Base-by-base conservation (phyloP, 192 early-diverging fungal genomes). In the Lobulomyces angularis region DNA sequence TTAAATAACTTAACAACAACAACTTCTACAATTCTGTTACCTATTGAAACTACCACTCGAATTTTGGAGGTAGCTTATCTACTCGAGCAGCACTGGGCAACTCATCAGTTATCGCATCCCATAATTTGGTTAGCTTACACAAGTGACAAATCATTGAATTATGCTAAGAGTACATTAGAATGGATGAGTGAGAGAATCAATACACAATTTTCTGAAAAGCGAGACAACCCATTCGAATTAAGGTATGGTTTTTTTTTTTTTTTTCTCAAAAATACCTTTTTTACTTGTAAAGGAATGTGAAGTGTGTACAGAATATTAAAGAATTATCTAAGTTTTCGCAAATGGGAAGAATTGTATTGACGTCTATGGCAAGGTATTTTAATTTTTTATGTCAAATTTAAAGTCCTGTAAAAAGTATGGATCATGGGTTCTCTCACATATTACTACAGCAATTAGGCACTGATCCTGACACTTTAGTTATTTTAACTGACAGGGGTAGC, bases 151-250 rank as follows among this genome's bases (percentile, higher is more conserved):
- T 80, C 79, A n/a, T 67, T 83, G 5, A 75, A 83, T 46, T 80
- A 79, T 57, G 91, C 94, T 0, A 84, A 84, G 41, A 79, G 81
- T 14, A 90, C 91, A 75, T 61, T 84, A 30, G 90, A 92, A 58
- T 98, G 94, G 94, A 94, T 96, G 90, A 79, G 85, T 6, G 74
- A 82, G 35, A 73, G 67, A 21, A 64, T 98, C 14, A 77, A 75
- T 18, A 57, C 74, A 22, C 61, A 77, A 9, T 81, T 96, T 32
- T 64, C 79, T 2, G 65, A 71, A 24, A 65, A 70, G 25, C 70
- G 86, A 8, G 80, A 81, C 41, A 79, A 81, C 41, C 90, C 91
- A 0, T 93, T 92, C 53, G 86, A 94, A 41, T 84, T 96, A 64
- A 82, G 78, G 51, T 82, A 77, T 38, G 50, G 84, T 14, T 24